Evolutionary conservation across 1,284 basidiomycete species (phyloP), one percentile per base, ranked within the genome.

Genomic region (Ustilago sp.): DNA sequence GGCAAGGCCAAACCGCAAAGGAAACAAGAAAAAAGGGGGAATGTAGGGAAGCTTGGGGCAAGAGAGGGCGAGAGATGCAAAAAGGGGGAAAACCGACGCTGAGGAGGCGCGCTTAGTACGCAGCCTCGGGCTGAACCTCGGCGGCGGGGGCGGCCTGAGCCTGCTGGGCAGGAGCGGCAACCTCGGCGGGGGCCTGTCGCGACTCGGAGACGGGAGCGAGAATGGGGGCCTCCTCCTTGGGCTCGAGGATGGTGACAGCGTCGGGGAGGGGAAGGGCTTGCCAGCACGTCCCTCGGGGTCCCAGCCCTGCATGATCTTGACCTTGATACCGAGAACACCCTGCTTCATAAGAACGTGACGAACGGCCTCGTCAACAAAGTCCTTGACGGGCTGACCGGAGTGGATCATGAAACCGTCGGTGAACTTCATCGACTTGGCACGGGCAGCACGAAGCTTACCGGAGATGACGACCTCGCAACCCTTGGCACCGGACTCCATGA

Each of bases 341-440:
- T 99, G 97, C 87, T 94, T 93, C 85, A 99, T 92, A 85, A 99
- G 91, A 83, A 99, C 97, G 90, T 99, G 97, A 83, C 97, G 92
- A 86, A 98, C 95, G 75, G 97, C 97, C 86, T 94, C 91, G 90
- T 99, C 96, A 74, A 99, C 95, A 85, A 96, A 99, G 88, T 99
- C 97, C 75, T 92, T 89, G 66, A 92, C 92, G 84, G 97, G 97
- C 89, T 99, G 96, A 91, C 97, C 97, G 80, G 97, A 98, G 92
- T 99, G 97, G 88, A 99, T 96, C 94, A 99, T 98, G 92, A 98
- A 98, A 61, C 97, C 97, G 86, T 99, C 97, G 87, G 95, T 98
- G 90, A 99, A 99, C 89, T 99, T 99, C 97, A 99, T 99, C 56
- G 94, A 94, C 90, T 99, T 99, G 87, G 97, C 97, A 91, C 95